A percentile compares a stretch with the other conserved stretches of the same genome.
Evolutionary conservation across 1,139 yeast genomes (phyloP).

Genomic region (Geotrichum histeridarum): DNA sequence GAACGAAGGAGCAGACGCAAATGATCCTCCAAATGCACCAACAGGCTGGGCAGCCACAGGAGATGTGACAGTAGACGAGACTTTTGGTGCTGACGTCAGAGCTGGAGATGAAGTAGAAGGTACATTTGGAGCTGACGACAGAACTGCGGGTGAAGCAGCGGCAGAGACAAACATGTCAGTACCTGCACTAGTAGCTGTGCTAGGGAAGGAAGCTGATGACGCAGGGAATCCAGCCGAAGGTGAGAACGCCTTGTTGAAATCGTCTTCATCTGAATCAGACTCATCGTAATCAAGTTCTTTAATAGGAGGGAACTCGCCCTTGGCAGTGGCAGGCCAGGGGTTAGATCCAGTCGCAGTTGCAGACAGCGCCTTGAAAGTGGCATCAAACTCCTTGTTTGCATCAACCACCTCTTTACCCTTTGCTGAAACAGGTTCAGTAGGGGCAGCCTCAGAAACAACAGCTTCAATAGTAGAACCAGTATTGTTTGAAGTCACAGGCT

Average conservation of each 20-base stretch:
- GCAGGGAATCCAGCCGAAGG: constrained; percentile 14
- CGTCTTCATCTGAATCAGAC: constrained; percentile 42
- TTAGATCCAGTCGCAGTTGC: constrained; percentile 8
- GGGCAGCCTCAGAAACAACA: constrained; percentile 7
- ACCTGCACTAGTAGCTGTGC: constrained; percentile 12
- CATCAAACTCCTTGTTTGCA: constrained; percentile 5
- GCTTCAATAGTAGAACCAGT: constrained; percentile 10
- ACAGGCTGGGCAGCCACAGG: constrained; percentile 5
- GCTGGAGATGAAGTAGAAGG: constrained; percentile 24
- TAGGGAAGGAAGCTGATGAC: constrained; percentile 15
- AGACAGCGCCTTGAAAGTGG: constrained; percentile 4
- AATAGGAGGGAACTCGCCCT: constrained; percentile 67
- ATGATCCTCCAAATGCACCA: constrained; percentile 2
- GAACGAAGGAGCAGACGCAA: constrained; percentile 17
- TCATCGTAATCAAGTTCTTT: constrained; percentile 61
- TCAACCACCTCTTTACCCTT: constrained; percentile 6
- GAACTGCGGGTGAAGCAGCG: constrained; percentile 23
- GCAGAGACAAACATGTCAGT: constrained; percentile 21
- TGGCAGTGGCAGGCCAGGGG: constrained; percentile 5
- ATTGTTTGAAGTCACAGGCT: constrained; percentile 1
- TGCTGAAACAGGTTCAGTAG: background rate
- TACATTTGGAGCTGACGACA: background rate
- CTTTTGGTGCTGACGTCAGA: background rate
- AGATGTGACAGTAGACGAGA: constrained; percentile 15
- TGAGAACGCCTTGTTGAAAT: constrained; percentile 10